Base-by-base conservation (phyloP, 2,329 filamentous ascomycete genomes). In the Nothophaeocryptopus gaeumannii region DNA sequence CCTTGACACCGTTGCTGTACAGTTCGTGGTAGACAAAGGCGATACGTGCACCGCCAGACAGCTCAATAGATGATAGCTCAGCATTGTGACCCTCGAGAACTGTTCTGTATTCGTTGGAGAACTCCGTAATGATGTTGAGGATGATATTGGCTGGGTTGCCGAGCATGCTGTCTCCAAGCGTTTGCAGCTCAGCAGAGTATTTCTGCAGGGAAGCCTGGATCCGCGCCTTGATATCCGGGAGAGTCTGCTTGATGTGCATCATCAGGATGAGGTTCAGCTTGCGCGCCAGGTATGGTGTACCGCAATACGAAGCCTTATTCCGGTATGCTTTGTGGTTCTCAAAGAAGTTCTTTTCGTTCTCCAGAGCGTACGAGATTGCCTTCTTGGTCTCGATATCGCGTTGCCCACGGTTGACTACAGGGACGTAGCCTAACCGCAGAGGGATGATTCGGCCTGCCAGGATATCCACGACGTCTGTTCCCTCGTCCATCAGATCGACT, bases 181-280 rank as follows among this genome's bases (percentile, higher is more conserved):
- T 83, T 49, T 82, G 77, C 15, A 99, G 80, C 71, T 99, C 93
- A 36, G 83, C 73, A 3, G 82, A 78, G 72, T 99, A 99, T 70
- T 99, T 99, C 68, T 91, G 86, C 53, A 99, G 78, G 11, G 92
- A 96, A 60, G 88, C 87, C n/a, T 88, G 82, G 63, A 99, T 99
- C 57, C 95, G 87, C 11, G 88, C 89, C 76, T 99, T 99, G 78
- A 99, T 99, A 68, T 99, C 93, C 35, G 93, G 93, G 11, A 99
- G 81, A 1, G 93, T 99, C 76, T 99, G 92, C 75, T 99, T 99
- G 78, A 99, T 99, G 77, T 99, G 93, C 93, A 99, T 99, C 92
- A 99, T 97, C 62, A 99, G 81, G 67, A 99, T 97, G 65, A 99
- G 79, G 74, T 99, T 99, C 53, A 99, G 82, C 75, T 99, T 99